A percentile compares a stretch with the other conserved stretches of the same genome.
These are phyloP conservation scores for Amauroascus verrucosus DNA, from an alignment of 2,329 filamentous ascomycete species.

Conservation along the genomic window DNA sequence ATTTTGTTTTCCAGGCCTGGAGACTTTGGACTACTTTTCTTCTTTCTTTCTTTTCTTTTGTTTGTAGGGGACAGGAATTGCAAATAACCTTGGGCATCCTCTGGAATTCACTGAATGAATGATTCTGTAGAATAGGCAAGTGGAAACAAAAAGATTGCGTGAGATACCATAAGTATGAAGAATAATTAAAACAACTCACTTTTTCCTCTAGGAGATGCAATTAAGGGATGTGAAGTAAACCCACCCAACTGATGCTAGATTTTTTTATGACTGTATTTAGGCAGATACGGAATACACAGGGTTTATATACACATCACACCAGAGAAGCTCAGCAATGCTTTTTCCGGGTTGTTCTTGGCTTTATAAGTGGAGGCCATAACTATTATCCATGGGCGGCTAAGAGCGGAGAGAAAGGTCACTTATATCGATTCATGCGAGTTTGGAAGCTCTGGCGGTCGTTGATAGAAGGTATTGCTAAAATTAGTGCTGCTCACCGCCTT, in stretches of 20 bases:
- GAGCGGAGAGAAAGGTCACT: constrained; percentile 5
- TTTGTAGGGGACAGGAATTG: background rate
- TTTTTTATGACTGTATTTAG: background rate
- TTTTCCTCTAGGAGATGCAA: too few species aligned
- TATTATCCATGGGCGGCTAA: background rate
- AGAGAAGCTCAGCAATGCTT: background rate
- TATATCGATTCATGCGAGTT: background rate
- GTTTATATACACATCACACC: constrained; percentile 10
- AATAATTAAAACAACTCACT: too few species aligned
- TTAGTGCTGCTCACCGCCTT: constrained; percentile 52
- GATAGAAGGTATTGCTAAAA: constrained; percentile 13
- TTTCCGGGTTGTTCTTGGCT: background rate
- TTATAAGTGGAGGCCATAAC: background rate
- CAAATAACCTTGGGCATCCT: too few species aligned
- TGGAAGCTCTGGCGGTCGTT: background rate
- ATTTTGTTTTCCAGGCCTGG: background rate
- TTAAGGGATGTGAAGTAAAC: too few species aligned
- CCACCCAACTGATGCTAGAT: background rate
- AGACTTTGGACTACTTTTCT: background rate
- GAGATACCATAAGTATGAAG: too few species aligned
- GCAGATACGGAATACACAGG: constrained; percentile 1
- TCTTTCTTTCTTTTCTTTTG: background rate
- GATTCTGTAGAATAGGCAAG: too few species aligned
- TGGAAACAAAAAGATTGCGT: too few species aligned
- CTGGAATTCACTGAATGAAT: background rate